Evolutionary conservation across 169 alveolate species (phyloP), one percentile per base, ranked within the genome.

Genomic region (Plasmodium knowlesi): DNA sequence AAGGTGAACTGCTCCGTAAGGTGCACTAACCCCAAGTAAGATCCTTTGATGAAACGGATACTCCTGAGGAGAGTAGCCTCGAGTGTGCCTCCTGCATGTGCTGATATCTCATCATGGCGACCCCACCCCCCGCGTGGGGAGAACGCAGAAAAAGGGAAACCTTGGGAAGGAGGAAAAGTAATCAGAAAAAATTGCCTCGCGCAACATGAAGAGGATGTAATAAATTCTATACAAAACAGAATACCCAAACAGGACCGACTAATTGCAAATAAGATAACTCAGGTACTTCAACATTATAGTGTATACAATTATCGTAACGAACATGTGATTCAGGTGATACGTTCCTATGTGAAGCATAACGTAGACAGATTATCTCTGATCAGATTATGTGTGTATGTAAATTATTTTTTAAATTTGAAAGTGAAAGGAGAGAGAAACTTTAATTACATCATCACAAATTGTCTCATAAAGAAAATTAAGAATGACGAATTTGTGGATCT

Each of bases 371-470:
- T 89, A 4, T 89, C 94, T 5, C 22, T 79, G 0, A 89, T 89
- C 46, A 54, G 57, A 79, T 32, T 89, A 61, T 57, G 90, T 78
- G 61, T 61, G 50, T 89, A 76, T 10, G 39, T 78, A 53, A 89
- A 89, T 79, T 89, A 89, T 79, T 78, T 89, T 16, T 14, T 89
- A 5, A 89, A 89, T 89, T 79, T 89, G 41, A 89, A 89, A 2
- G 6, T 89, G 79, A 79, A 89, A 89, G 82, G 71, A 22, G 73
- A 89, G 16, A 34, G 34, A 32, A 79, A 12, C 19, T 89, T 89
- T 78, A 43, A 43, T 78, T 57, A 57, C 67, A 46, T 79, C 14
- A 32, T 89, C 22, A 50, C 30, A 1, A 89, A 89, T 61, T 32
- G 83, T 25, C 3, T 89, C 2, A 67, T 89, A 39, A 78, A 89